These are phyloP conservation scores for Trametes maxima DNA, from an alignment of 768 basidiomycete genomes.

Conservation along the genomic window DNA sequence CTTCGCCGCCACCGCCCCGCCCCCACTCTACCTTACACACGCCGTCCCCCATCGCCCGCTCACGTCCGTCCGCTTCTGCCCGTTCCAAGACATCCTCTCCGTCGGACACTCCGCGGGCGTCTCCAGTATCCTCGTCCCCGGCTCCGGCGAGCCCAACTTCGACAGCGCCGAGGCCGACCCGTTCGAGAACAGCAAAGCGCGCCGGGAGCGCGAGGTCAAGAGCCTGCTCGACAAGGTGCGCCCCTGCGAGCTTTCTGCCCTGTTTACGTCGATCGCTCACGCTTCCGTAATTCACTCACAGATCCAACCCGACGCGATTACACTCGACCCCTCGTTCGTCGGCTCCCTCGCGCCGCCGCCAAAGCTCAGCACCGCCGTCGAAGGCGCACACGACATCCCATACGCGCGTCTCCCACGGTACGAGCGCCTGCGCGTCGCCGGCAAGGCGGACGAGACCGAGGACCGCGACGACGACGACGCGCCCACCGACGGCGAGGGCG, in stretches of 20 bases:
- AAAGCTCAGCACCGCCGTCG: conserved; percentile 54
- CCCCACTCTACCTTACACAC: conserved; percentile 89
- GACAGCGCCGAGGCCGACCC: conserved; percentile 94
- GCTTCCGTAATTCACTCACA: conserved; percentile 31
- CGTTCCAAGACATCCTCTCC: conserved; percentile 84
- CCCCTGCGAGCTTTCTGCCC: background rate
- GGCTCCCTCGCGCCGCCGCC: conserved; percentile 67
- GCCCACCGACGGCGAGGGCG: conserved; percentile 44
- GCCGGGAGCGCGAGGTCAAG: conserved; percentile 90
- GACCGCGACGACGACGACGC: conserved; percentile 34
- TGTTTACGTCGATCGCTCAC: background rate
- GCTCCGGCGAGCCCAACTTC: conserved; percentile 92
- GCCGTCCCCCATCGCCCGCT: conserved; percentile 81
- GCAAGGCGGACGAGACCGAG: conserved; percentile 74
- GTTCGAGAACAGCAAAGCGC: conserved; percentile 79
- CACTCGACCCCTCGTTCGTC: conserved; percentile 76
- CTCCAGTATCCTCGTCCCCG: conserved; percentile 87
- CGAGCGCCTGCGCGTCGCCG: conserved; percentile 72
- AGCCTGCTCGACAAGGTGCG: conserved; percentile 80
- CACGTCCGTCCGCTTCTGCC: conserved; percentile 77
- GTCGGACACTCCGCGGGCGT: conserved; percentile 80
- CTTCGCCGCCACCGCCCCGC: conserved; percentile 50
- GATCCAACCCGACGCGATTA: conserved; percentile 93
- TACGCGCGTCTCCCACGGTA: conserved; percentile 77
- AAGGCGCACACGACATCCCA: conserved; percentile 51